These are phyloP conservation scores for Colletotrichum brevisporum DNA, from an alignment of 2,329 filamentous ascomycete species.

Conservation along the genomic window DNA sequence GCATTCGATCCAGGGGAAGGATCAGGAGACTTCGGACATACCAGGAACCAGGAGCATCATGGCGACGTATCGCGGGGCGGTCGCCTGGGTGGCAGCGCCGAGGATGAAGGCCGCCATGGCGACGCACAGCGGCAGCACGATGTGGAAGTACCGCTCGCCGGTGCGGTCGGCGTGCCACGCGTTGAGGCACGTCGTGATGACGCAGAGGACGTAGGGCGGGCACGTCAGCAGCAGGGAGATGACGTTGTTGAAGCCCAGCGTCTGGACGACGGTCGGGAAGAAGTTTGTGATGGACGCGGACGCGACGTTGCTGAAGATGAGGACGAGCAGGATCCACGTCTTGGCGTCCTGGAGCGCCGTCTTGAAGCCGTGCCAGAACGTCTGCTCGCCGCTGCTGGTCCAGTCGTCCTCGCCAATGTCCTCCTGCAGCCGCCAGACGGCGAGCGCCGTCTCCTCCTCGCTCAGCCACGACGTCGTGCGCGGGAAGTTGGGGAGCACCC, in stretches of 20 bases:
- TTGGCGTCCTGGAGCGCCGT: slow-evolving; percentile 71
- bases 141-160: slow-evolving; percentile 79
- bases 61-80: slow-evolving; percentile 73
- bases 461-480: slow-evolving; percentile 43
- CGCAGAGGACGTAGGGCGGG: slow-evolving; percentile 75
- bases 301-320: slow-evolving; percentile 70
- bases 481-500: slow-evolving; percentile 78
- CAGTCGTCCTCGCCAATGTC: slow-evolving; percentile 77
- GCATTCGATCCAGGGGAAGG: neutral
- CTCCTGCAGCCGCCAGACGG: slow-evolving; percentile 73
- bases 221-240: slow-evolving; percentile 74
- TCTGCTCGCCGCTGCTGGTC: slow-evolving; percentile 69
- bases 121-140: slow-evolving; percentile 72
- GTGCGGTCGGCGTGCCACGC: slow-evolving; percentile 80
- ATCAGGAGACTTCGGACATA: neutral
- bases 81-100: slow-evolving; percentile 71
- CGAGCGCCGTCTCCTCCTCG: slow-evolving; percentile 63
- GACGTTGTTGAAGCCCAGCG: slow-evolving; percentile 73
- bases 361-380: slow-evolving; percentile 66
- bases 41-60: slow-evolving; percentile 56
- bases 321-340: slow-evolving; percentile 70
- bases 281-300: slow-evolving; percentile 76
- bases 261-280: slow-evolving; percentile 79
- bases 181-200: slow-evolving; percentile 74
- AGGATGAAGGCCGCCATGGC: slow-evolving; percentile 77